Base-by-base conservation (phyloP, 2,329 filamentous ascomycete species). In the Penicillium decumbens region DNA sequence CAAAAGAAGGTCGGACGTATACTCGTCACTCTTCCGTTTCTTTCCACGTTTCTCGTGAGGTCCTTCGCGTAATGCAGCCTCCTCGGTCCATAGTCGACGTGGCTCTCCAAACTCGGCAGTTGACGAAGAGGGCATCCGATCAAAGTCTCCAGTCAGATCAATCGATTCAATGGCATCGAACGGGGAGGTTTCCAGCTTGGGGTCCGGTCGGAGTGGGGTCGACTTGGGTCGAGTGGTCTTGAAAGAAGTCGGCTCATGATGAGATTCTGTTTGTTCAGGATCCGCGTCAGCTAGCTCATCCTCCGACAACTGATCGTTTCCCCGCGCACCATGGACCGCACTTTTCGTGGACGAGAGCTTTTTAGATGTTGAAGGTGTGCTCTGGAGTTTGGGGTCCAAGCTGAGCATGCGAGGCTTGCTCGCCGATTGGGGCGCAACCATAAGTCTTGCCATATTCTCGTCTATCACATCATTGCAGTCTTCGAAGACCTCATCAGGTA, bases 11-110 rank as follows among this genome's bases (percentile, higher is more conserved):
- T 73, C 70, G 5, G 65, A 68, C 32, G 65, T 62, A 47, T 74
- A 73, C 50, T 77, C 75, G 20, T 76, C 70, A 52, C 75, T 77
- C 58, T 76, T 77, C 43, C 75, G 66, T 58, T 77, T 78, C 58
- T 72, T 75, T 4, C 72, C 72, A 54, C 66, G 68, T 45, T 67
- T 70, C 18, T 68, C 60, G 18, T 57, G 25, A 20, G 72, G 69
- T 35, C 67, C 65, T 43, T 61, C 60, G 18, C 71, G 67, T 41
- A 61, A 62, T 12, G 73, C 72, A 47, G 64, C 67, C 33, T 73
- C 71, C 57, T 76, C 73, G 33, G 61, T 67, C 75, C 75, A 77
- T 56, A 76, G 50, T 24, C 59, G 59, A 32, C 62, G 67, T 18
- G 74, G 61, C 32, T 73, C 71, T 10, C 67, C 73, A 57, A 75